Base-by-base conservation (phyloP, 202 grass and related monocot genomes). In the Carex sylvatica region DNA sequence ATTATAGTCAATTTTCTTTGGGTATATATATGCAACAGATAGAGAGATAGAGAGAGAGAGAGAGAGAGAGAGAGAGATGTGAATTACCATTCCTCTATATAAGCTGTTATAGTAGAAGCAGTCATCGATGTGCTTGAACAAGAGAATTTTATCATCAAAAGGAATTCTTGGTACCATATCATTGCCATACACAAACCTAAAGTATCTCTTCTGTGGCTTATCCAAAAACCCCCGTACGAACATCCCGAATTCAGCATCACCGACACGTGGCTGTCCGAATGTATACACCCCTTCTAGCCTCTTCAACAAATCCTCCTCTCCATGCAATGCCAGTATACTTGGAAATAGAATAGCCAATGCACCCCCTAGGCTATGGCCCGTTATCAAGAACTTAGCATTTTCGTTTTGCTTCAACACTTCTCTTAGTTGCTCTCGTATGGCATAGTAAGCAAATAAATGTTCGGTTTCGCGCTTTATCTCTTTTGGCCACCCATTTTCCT, bases 301-400 rank as follows among this genome's bases (percentile, higher is more conserved):
- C 0, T 38, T 22, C 67, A 92, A 83, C 67, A 94, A 9, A 47
- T 10, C 55, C 3, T 85, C 74, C 69, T 94, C 92, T n/a, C 22
- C 0, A 61, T 97, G 94, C 55, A 85, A 51, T 28, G 90, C 87
- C 46, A 97, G 73, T 1, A 92, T 51, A 38, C 88, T 53, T 61
- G 94, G 88, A 64, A 97, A 94, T 19, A 94, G 81, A 38, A 91
- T 75, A 5, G 94, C 92, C 9, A 97, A 87, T 59, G 94, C 94
- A 55, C 90, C 94, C 20, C 94, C 94, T 33, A 94, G 82, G 87
- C 94, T 97, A 84, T 97, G 91, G 6, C 94, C 94, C 2, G 94
- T 61, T 11, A 97, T 85, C 4, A 86, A 74, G 84, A 97, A 92
- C 87, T 54, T 61, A 9, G 92, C 88, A 0, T 5, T 8, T 11